A percentile compares a stretch with the other conserved stretches of the same genome.
Evolutionary conservation across 1,284 basidiomycete species (phyloP).

Genomic region (Apiotrichum akiyoshidainum): DNA sequence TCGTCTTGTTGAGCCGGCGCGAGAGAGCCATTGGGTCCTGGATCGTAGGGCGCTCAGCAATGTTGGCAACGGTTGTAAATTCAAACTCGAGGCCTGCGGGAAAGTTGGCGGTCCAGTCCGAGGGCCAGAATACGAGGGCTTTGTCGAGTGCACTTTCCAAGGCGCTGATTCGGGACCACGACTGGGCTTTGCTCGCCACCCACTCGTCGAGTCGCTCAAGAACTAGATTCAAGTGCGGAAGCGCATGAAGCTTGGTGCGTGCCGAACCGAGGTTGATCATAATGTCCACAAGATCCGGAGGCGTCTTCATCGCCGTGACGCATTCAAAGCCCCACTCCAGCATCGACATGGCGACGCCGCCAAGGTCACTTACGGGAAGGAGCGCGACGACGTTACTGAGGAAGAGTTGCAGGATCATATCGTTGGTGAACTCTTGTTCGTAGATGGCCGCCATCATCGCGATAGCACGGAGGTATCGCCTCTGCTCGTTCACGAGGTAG

Average conservation of each 20-base stretch:
- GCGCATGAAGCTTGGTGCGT: constrained; percentile 3
- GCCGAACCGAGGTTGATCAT: constrained; percentile 32
- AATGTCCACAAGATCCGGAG: constrained; percentile 22
- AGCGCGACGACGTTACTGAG: constrained; percentile 66
- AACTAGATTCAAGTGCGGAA: background rate
- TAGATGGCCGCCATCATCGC: constrained; percentile 68
- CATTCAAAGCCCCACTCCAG: constrained; percentile 69
- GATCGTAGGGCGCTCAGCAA: constrained; percentile 9
- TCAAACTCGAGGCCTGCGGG: constrained; percentile 3
- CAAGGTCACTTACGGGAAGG: constrained; percentile 66
- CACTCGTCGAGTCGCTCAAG: constrained; percentile 6
- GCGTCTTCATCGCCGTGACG: constrained; percentile 1
- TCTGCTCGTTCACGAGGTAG: constrained; percentile 81
- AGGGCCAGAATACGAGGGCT: constrained; percentile 35
- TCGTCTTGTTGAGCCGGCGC: constrained; percentile 1
- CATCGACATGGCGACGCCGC: constrained; percentile 66
- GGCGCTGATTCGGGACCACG: constrained; percentile 15
- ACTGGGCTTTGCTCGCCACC: constrained; percentile 5
- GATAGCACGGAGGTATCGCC: constrained; percentile 69
- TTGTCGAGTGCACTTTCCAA: constrained; percentile 17
- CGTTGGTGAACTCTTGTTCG: constrained; percentile 58
- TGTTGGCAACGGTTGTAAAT: constrained; percentile 17
- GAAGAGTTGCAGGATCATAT: constrained; percentile 62
- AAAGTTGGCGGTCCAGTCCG: constrained; percentile 14
- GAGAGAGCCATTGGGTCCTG: constrained; percentile 27